Percentiles rank a stretch among this genome's conserved stretches.
phyloP scores from a whole-genome alignment of 139 green algal genomes.

The Chlorella sorokiniana region DNA sequence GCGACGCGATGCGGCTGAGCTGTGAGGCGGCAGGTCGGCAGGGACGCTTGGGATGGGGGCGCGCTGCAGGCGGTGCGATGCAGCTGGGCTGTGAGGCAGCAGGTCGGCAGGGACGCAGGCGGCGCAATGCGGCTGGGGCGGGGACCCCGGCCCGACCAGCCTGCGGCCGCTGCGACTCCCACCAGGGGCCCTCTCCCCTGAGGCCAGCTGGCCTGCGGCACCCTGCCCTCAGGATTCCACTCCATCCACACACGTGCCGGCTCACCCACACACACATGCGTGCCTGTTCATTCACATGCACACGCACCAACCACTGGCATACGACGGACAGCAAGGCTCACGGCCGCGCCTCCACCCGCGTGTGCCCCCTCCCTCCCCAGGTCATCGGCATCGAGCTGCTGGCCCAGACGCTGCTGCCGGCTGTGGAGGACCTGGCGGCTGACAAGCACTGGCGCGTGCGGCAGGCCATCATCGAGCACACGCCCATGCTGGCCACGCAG shows the following conservation, averaged over 20 bases:
- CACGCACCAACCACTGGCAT: no score
- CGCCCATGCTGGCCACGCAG: constrained; percentile 95
- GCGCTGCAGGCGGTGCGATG: constrained; percentile 94
- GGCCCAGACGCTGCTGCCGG: constrained; percentile 88
- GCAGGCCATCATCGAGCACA: constrained; percentile 98
- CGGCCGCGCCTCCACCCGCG: no score
- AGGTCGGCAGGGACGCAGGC: neutral
- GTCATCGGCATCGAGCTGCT: constrained; percentile 96
- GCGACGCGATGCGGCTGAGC: neutral
- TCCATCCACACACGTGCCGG: no score
- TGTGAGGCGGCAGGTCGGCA: neutral
- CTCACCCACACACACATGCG: no score
- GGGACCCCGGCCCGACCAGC: no score
- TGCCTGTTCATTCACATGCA: no score
- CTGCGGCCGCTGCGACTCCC: no score
- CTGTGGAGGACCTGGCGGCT: constrained; percentile 92
- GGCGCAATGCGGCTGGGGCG: neutral
- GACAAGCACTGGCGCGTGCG: constrained; percentile 99
- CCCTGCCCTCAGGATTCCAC: no score
- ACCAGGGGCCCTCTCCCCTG: no score
- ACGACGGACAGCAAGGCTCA: no score
- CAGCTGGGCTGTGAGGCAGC: constrained; percentile 54
- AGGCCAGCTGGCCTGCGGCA: no score
- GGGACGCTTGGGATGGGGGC: constrained; percentile 40
- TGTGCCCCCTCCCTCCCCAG: constrained; percentile 27